These are phyloP conservation scores for Agrocybe chaxingu DNA, from an alignment of 768 basidiomycete genomes.

Conservation along the genomic window DNA sequence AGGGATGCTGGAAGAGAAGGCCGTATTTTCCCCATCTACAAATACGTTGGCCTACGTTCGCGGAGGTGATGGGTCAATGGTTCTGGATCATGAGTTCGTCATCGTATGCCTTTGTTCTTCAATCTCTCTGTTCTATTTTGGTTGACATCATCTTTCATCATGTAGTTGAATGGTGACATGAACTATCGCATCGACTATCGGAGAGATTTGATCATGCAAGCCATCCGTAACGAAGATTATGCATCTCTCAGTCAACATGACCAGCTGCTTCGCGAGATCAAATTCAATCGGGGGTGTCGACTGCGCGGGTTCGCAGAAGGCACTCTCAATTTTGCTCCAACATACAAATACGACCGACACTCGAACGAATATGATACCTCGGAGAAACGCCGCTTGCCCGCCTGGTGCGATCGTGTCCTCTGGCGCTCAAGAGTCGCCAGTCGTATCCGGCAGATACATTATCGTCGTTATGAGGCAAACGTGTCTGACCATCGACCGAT, in stretches of 20 bases:
- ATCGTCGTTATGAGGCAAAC: slow-evolving; percentile 80
- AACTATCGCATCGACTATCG: slow-evolving; percentile 97
- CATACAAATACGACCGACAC: slow-evolving; percentile 91
- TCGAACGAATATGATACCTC: slow-evolving; percentile 82
- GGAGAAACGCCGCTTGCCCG: slow-evolving; percentile 85
- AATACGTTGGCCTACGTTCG: slow-evolving; percentile 72
- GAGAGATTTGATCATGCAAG: slow-evolving; percentile 74
- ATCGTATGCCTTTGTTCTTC: slow-evolving; percentile 46
- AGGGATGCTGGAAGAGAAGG: slow-evolving; percentile 80
- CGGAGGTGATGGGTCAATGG: slow-evolving; percentile 91
- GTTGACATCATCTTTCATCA: not conserved
- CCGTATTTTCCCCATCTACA: slow-evolving; percentile 56
- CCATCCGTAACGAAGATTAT: slow-evolving; percentile 66
- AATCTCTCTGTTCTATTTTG: not conserved
- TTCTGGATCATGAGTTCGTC: slow-evolving; percentile 93
- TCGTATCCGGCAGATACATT: slow-evolving; percentile 66
- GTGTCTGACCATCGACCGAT: slow-evolving; percentile 91
- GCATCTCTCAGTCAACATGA: slow-evolving; percentile 69
- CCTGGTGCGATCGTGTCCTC: slow-evolving; percentile 96
- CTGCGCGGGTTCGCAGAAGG: slow-evolving; percentile 82
- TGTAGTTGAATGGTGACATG: slow-evolving; percentile 85
- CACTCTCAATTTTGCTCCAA: slow-evolving; percentile 79
- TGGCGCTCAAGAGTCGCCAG: slow-evolving; percentile 59
- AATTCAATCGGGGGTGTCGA: slow-evolving; percentile 82
- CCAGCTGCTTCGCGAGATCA: slow-evolving; percentile 88